phyloP scores from a whole-genome alignment of 2,329 filamentous ascomycete genomes.

The Zarea fungicola region DNA sequence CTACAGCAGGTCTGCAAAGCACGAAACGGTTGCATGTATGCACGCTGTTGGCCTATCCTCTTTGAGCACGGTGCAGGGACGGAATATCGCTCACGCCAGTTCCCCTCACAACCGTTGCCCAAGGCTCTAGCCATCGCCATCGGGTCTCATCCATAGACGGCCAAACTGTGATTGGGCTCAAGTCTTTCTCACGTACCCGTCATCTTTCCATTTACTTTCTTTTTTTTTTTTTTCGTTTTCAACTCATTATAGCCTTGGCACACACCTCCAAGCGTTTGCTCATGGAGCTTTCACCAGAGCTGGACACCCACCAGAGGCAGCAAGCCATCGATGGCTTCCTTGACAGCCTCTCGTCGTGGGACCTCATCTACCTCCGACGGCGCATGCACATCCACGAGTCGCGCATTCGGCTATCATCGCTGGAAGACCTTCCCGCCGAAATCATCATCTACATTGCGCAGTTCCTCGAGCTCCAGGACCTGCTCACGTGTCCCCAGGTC shows the following conservation, averaged over 20 bases:
- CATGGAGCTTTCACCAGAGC: constrained; percentile 3
- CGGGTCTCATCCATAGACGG: no score
- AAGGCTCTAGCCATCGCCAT: no score
- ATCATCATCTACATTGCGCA: constrained; percentile 21
- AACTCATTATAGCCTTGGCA: not conserved
- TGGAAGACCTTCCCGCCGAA: constrained; percentile 25
- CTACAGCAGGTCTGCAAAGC: not conserved
- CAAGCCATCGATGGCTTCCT: constrained; percentile 22
- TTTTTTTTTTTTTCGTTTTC: no score
- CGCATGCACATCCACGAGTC: constrained; percentile 13
- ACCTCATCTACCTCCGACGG: constrained; percentile 23
- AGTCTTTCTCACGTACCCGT: no score
- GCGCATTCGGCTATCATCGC: constrained; percentile 18
- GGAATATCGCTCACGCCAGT: constrained; percentile 6
- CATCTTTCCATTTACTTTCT: no score
- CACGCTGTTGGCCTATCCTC: not conserved
- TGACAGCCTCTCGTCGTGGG: constrained; percentile 21
- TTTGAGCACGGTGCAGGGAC: not conserved
- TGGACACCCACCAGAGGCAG: constrained; percentile 4
- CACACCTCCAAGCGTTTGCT: not conserved
- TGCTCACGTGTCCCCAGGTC: constrained; percentile 21
- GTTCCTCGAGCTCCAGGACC: constrained; percentile 21
- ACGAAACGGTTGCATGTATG: not conserved
- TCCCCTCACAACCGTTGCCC: not conserved
- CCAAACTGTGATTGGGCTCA: no score